Evolutionary conservation across 106 monocot species (phyloP).

Genomic region (Dendrobium chrysotoxum): DNA sequence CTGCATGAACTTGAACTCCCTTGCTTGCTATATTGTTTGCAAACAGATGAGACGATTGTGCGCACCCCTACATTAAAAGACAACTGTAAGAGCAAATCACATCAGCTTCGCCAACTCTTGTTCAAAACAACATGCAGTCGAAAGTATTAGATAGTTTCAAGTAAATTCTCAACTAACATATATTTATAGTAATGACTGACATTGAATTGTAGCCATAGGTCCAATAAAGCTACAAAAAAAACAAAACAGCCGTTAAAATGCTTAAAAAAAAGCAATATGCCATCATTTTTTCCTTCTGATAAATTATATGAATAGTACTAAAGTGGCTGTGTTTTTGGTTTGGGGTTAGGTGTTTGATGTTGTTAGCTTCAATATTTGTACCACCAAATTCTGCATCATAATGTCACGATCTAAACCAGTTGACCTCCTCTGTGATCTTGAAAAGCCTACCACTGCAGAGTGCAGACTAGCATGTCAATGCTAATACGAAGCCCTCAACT

Average conservation of each 20-base stretch:
- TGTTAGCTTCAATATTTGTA: not conserved
- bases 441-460: too few species aligned
- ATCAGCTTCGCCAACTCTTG: not conserved
- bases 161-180: not conserved
- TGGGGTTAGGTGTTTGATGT: not conserved
- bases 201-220: not conserved
- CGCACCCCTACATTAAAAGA: constrained; percentile 54
- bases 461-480: too few species aligned
- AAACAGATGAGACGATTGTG: constrained; percentile 80
- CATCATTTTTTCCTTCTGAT: not conserved
- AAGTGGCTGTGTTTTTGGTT: not conserved
- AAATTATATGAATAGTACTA: not conserved
- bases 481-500: too few species aligned
- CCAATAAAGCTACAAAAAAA: not conserved
- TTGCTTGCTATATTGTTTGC: constrained; percentile 70
- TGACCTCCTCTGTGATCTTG: too few species aligned
- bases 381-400: not conserved
- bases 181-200: not conserved
- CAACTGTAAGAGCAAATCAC: not conserved
- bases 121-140: not conserved
- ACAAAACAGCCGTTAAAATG: not conserved
- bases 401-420: not conserved
- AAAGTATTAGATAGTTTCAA: not conserved
- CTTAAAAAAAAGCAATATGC: not conserved
- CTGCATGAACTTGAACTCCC: constrained; percentile 60